Evolutionary conservation across 768 basidiomycete genomes (phyloP), one percentile per base, ranked within the genome.

Genomic region (Leucogyrophana mollusca): DNA sequence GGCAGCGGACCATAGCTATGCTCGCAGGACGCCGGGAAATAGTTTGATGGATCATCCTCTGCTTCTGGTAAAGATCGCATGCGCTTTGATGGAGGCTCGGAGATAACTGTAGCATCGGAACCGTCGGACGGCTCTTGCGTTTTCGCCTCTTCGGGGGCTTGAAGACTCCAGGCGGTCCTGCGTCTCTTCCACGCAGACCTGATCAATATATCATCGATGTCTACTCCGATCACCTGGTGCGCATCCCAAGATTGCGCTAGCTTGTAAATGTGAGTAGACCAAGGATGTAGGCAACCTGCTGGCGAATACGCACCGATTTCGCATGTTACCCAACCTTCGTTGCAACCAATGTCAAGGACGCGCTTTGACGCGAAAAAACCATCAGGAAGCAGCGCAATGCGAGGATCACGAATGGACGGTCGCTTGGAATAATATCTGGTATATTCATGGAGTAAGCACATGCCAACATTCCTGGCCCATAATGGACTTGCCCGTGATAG

Each of bases 291-390:
- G 14, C 4, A 39, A 34, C 5, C 14, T n/a, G 17, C 35, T 38
- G 9, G 33, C 20, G 17, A 38, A 32, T 23, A 38, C 71, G 39
- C 52, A 85, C 91, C 91, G n/a, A 94, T 81, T 61, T 94, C 89
- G 59, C 86, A 86, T 1, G 88, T 85, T 27, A 94, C 83, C 75
- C 78, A 80, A 7, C 92, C 92, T 57, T 90, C 84, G 61, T 94
- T 95, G 60, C 89, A 90, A 1, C 92, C 92, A 0, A 94, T 67
- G 64, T 95, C 92, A 9, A 95, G 73, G 3, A 94, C 84, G 38
- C 72, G 68, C 47, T 79, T 78, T 11, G 65, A 75, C 3, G 48
- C 21, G 54, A 93, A 83, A 25, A 86, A 67, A 1, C 63, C 53
- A 3, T 62, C 33, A 0, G 83, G 83, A 2, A 95, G 67, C 14